Evolutionary conservation across 805 yeast species (phyloP).

Genomic region (Jamesozyma rosinii): DNA sequence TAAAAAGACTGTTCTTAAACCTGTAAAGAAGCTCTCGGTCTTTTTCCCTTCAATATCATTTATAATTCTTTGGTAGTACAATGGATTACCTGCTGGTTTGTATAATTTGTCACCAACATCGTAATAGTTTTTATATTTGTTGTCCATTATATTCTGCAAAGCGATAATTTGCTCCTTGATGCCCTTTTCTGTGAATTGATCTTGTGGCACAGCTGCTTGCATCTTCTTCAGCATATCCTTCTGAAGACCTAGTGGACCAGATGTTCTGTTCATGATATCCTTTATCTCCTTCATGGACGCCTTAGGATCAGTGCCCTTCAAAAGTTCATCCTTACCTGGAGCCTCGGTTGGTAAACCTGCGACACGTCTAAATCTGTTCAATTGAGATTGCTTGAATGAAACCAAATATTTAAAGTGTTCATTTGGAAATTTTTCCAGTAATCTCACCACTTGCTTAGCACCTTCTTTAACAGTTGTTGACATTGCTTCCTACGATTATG

Average conservation of each 20-base stretch:
- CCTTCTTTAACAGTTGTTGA: constrained; percentile 35
- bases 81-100: constrained; percentile 78
- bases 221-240: constrained; percentile 40
- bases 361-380: constrained; percentile 44
- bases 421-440: constrained; percentile 55
- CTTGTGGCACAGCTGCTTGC: constrained; percentile 38
- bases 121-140: constrained; percentile 56
- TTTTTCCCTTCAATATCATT: constrained; percentile 63
- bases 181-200: constrained; percentile 41
- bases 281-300: constrained; percentile 36
- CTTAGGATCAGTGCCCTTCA: constrained; percentile 16
- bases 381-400: constrained; percentile 59
- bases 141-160: constrained; percentile 45
- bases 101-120: constrained; percentile 55
- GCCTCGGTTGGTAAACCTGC: constrained; percentile 36
- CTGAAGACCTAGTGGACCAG: constrained; percentile 36
- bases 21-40: constrained; percentile 55
- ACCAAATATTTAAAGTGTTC: constrained; percentile 62
- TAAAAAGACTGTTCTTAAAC: constrained; percentile 63
- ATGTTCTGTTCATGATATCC: constrained; percentile 30
- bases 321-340: constrained; percentile 29
- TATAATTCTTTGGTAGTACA: constrained; percentile 62
- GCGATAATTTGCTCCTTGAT: constrained; percentile 48
- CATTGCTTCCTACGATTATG: constrained; percentile 4
- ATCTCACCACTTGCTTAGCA: constrained; percentile 47